Evolutionary conservation across 208 protist genomes (phyloP).

Genomic region (Trypanosoma lewisi): DNA sequence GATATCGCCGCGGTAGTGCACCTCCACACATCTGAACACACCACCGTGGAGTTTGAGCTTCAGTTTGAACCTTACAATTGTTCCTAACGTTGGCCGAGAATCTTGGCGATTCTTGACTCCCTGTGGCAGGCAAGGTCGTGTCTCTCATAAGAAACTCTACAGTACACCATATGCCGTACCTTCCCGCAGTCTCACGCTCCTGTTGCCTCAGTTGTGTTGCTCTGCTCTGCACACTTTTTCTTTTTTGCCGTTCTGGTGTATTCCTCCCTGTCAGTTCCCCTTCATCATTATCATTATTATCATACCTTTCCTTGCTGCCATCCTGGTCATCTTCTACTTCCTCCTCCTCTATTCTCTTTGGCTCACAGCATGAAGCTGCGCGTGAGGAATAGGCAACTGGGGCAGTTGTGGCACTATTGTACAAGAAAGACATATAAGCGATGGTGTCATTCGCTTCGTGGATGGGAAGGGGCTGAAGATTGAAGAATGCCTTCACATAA

Average conservation of each 20-base stretch:
- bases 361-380: not conserved
- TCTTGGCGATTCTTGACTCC: not conserved
- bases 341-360: not conserved
- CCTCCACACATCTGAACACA: slow-evolving; percentile 82
- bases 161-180: slow-evolving; percentile 70
- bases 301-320: too few species aligned
- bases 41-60: slow-evolving; percentile 41
- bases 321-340: too few species aligned
- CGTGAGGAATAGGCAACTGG: not conserved
- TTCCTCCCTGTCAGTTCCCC: too few species aligned
- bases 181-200: slow-evolving; percentile 10
- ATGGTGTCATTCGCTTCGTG: not conserved
- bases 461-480: slow-evolving; percentile 12
- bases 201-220: not conserved
- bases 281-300: too few species aligned
- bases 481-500: slow-evolving; percentile 11
- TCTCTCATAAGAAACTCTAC: slow-evolving; percentile 33
- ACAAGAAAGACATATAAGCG: not conserved
- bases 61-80: slow-evolving; percentile 30
- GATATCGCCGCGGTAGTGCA: not conserved
- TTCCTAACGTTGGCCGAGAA: slow-evolving; percentile 30
- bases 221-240: not conserved
- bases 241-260: not conserved
- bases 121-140: not conserved
- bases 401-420: not conserved